These are phyloP conservation scores for Aphanomyces astaci DNA, from an alignment of 352 stramenopile species.

Conservation along the genomic window DNA sequence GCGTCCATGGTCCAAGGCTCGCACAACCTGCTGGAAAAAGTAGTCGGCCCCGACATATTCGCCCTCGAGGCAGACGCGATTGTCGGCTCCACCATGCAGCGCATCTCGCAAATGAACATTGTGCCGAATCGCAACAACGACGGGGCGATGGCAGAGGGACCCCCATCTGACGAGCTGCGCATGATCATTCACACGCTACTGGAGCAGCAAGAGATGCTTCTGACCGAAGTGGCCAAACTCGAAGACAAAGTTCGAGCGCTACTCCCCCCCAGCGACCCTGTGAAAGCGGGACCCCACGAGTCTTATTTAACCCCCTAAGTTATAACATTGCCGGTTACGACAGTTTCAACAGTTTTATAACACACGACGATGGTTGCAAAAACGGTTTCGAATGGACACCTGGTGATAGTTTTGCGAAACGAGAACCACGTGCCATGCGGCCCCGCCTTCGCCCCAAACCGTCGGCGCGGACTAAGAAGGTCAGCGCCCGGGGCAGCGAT, in stretches of 20 bases:
- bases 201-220: constrained; percentile 16
- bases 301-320: too few relatives aligned
- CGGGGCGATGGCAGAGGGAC: neutral
- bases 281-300: too few relatives aligned
- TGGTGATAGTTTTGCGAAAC: too few relatives aligned
- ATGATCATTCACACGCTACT: constrained; percentile 9
- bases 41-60: constrained; percentile 8
- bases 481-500: neutral
- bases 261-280: neutral
- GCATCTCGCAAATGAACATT: constrained; percentile 22
- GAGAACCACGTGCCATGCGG: neutral
- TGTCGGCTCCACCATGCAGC: constrained; percentile 12
- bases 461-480: neutral
- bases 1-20: constrained; percentile 27
- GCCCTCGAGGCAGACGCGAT: neutral
- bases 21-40: neutral
- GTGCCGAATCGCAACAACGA: neutral
- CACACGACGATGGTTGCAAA: too few relatives aligned
- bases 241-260: neutral
- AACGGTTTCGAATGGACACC: too few relatives aligned
- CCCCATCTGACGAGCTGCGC: neutral
- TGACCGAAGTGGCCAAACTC: neutral
- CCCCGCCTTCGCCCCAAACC: neutral
- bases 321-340: neutral
- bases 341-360: too few relatives aligned